These are phyloP conservation scores for Candida berthetii DNA, from an alignment of 805 yeast genomes.

Conservation along the genomic window DNA sequence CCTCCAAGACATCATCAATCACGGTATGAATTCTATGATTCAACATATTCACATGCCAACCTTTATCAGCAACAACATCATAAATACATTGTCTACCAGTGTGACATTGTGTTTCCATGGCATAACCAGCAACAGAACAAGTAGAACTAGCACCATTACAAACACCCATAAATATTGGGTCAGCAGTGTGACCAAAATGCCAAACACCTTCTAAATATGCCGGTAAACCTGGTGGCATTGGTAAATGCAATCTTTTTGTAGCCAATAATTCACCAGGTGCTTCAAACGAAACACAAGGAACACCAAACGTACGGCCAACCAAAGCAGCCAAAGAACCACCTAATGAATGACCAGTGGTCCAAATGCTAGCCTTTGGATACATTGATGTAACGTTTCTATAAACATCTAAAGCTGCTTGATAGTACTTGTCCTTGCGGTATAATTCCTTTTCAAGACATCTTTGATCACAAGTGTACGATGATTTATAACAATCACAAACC, in stretches of 20 bases:
- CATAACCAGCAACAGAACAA: slow-evolving; percentile 91
- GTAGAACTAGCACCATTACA: slow-evolving; percentile 91
- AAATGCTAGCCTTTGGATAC: slow-evolving; percentile 69
- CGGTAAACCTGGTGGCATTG: slow-evolving; percentile 89
- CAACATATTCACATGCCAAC: slow-evolving; percentile 85
- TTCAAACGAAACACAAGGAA: slow-evolving; percentile 86
- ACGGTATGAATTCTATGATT: slow-evolving; percentile 91
- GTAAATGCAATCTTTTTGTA: slow-evolving; percentile 77
- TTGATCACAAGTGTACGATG: slow-evolving; percentile 83
- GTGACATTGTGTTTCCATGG: slow-evolving; percentile 95
- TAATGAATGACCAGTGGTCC: slow-evolving; percentile 94
- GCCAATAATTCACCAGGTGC: slow-evolving; percentile 92
- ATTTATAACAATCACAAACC: slow-evolving; percentile 88
- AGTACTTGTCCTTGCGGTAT: slow-evolving; percentile 71
- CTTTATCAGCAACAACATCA: slow-evolving; percentile 82
- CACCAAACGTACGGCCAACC: slow-evolving; percentile 82
- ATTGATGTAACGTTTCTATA: slow-evolving; percentile 61
- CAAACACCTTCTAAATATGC: slow-evolving; percentile 73
- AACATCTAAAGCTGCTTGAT: slow-evolving; percentile 70
- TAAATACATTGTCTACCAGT: slow-evolving; percentile 83
- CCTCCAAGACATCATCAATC: slow-evolving; percentile 68
- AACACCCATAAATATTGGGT: slow-evolving; percentile 94
- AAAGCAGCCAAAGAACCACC: slow-evolving; percentile 85
- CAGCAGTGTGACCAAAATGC: slow-evolving; percentile 97
- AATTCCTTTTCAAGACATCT: slow-evolving; percentile 77